Evolutionary conservation across 2,329 filamentous ascomycete species (phyloP), one percentile per base, ranked within the genome.

Genomic region (Madurella fahalii): DNA sequence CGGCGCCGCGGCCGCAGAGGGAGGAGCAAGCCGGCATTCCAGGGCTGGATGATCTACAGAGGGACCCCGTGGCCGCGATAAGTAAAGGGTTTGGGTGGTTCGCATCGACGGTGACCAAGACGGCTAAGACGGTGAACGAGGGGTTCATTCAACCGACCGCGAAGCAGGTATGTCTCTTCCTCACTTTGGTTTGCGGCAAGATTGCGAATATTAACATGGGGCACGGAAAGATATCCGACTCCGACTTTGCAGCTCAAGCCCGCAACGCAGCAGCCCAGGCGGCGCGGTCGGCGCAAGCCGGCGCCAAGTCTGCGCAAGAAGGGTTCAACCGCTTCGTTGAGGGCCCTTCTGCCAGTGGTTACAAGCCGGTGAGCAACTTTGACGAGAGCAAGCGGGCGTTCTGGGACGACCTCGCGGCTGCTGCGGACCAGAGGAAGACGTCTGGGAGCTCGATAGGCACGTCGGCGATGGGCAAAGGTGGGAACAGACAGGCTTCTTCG

Each of bases 71-170:
- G 59, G 92, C 83, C 1, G 91, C 93, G 15, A 72, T 99, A 63
- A 90, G 85, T 30, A 96, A 95, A 72, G 89, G 93, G 0, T 95
- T 97, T 65, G 93, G 93, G 9, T 97, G 94, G 91, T 90, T 97
- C 67, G 83, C 90, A 16, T 87, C 84, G 34, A 91, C 90, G 12
- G 90, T 97, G 41, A 85, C 85, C 25, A 96, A 94, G 78, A 89
- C 89, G 61, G 94, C 92, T 39, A 95, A 95, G 77, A 89, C 84
- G 15, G 87, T 96, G 20, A 95, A 96, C 69, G 87, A 94, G 62
- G 84, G 87, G 34, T 96, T 90, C 73, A 90, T 99, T 51, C 91
- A 95, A 72, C 94, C 94, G 9, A 94, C 91, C 30, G 90, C 94
- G 58, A 88, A 90, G 67, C 89, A 91, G 82, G 88, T 91, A 77